Evolutionary conservation across 345 rosid genomes (phyloP).

Genomic region (Raphanus raphanistrum): DNA sequence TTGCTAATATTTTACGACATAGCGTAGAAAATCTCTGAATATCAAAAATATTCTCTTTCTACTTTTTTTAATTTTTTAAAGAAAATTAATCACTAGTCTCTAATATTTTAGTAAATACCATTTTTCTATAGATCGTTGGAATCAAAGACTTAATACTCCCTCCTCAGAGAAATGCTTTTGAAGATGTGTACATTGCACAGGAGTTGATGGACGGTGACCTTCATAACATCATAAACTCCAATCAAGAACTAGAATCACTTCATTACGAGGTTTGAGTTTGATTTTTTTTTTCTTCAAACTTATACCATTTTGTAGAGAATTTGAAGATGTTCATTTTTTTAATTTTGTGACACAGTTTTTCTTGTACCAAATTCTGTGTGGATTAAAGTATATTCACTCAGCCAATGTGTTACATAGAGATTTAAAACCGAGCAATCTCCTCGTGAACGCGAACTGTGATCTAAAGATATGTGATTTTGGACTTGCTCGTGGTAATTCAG

Average conservation of each 20-base stretch:
- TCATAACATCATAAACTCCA: slow-evolving; percentile 60
- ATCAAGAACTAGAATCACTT: slow-evolving; percentile 56
- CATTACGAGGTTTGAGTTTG: slow-evolving; percentile 4
- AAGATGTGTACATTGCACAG: slow-evolving; percentile 87
- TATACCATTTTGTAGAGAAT: slow-evolving; percentile 1
- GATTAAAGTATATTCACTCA: slow-evolving; percentile 91
- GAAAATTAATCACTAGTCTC: neutral
- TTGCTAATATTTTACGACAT: neutral
- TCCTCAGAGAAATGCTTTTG: slow-evolving; percentile 58
- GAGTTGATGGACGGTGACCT: slow-evolving; percentile 84
- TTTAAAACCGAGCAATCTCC: slow-evolving; percentile 89
- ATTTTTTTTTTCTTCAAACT: neutral
- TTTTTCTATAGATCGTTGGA: slow-evolving; percentile 68
- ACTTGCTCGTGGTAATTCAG: slow-evolving; percentile 84
- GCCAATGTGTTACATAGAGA: slow-evolving; percentile 95
- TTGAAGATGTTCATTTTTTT: neutral
- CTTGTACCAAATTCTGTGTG: slow-evolving; percentile 89
- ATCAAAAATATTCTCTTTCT: neutral
- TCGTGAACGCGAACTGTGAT: slow-evolving; percentile 66
- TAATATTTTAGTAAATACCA: neutral
- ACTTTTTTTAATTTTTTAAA: neutral
- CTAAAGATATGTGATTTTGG: slow-evolving; percentile 95
- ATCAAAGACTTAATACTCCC: slow-evolving; percentile 90
- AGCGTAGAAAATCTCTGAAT: neutral
- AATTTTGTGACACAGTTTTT: slow-evolving; percentile 56